Base-by-base conservation (phyloP, 495 filamentous ascomycete genomes). In the Neurospora pannonica region DNA sequence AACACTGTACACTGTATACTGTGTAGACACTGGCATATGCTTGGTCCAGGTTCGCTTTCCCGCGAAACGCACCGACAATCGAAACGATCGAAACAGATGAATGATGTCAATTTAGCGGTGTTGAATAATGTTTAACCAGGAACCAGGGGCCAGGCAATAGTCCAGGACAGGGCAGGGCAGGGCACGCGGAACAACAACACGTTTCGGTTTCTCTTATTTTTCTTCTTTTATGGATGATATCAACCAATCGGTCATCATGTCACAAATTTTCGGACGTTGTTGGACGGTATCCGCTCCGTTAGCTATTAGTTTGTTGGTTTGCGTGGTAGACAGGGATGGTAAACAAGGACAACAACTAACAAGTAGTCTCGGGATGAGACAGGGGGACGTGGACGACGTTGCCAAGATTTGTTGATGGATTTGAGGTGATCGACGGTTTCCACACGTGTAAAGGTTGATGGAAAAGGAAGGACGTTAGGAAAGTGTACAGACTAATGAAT, bases 31-130 rank as follows among this genome's bases (percentile, higher is more conserved):
- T 11, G 21, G 9, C 21, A 54, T 7, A n/a, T 15, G 48, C 48
- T 54, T 54, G 48, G 48, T 28, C 11, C 48, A 54, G 21, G 11
- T 54, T 54, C 46, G 46, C 46, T 54, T 54, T 54, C 48, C 48
- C 5, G 21, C 21, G 48, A 28, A 54, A 54, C n/a, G n/a, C n/a
- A n/a, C n/a, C n/a, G n/a, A n/a, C 48, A 11, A 28, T 54, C 48
- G 21, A 54, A 28, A 28, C 11, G 48, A 24, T 54, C 11, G 21
- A 54, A 28, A 13, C 21, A 28, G 21, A 54, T 28, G 2, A 69
- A 69, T 62, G 71, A 36, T 70, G 31, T 76, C 37, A 31, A 71
- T 62, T 76, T 42, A 62, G 71, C 72, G 73, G 75, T 19, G 62
- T 69, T 73, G 43, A 54, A 54, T 28, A 28, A 28, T 28, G 13